Percentiles rank a stretch among this genome's conserved stretches.
phyloP scores from a whole-genome alignment of 305 asterid species.

The Fraxinus platypoda region DNA sequence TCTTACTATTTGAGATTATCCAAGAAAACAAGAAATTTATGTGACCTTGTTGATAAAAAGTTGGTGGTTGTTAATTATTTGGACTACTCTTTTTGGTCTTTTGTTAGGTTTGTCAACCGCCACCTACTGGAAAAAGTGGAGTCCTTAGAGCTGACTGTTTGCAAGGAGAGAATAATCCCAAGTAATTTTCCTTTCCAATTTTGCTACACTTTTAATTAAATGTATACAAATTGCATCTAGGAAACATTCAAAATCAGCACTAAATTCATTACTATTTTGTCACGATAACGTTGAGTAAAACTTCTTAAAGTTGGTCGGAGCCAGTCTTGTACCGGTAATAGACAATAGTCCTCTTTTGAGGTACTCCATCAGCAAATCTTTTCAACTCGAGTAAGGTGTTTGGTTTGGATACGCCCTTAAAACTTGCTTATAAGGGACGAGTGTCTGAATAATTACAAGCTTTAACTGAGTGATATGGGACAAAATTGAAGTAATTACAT shows the following conservation, averaged over 20 bases:
- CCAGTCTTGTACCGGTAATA: background rate
- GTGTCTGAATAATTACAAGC: background rate
- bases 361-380: background rate
- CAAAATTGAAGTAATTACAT: background rate
- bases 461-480: background rate
- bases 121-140: conserved; percentile 70
- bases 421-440: background rate
- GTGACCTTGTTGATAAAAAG: background rate
- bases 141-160: conserved; percentile 58
- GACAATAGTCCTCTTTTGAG: background rate
- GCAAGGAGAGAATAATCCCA: conserved; percentile 61
- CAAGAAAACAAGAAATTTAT: background rate
- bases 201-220: background rate
- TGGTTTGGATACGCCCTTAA: background rate
- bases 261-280: background rate
- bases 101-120: conserved; percentile 76
- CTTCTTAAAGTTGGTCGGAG: background rate
- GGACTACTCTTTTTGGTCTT: conserved; percentile 16
- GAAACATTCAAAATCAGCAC: background rate
- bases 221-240: conserved; percentile 1
- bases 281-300: background rate
- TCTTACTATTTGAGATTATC: background rate
- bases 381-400: background rate
- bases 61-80: conserved; percentile 5
- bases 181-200: conserved; percentile 42